A percentile compares a stretch with the other conserved stretches of the same genome.
Evolutionary conservation across 768 basidiomycete species (phyloP).

Genomic region (Lentinula raphanica): DNA sequence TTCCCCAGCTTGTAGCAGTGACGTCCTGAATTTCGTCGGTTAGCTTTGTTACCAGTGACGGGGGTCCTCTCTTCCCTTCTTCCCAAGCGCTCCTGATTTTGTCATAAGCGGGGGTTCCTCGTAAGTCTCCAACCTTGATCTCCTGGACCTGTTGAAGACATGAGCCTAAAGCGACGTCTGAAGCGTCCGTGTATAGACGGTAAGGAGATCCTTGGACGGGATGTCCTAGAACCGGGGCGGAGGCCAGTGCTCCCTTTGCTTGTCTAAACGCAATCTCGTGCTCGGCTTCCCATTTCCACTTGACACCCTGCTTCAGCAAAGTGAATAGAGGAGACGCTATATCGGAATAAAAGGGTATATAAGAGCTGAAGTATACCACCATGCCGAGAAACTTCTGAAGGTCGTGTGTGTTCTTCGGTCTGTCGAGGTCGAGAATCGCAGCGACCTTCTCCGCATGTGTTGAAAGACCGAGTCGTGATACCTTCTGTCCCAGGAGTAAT

Average conservation of each 20-base stretch:
- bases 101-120: slow-evolving; percentile 8
- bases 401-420: slow-evolving; percentile 11
- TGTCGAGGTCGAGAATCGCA: no score
- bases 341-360: slow-evolving; percentile 17
- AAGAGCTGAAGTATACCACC: slow-evolving; percentile 6
- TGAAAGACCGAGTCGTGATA: no score
- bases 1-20: background rate
- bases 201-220: slow-evolving; percentile 14
- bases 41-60: slow-evolving; percentile 10
- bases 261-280: slow-evolving; percentile 15
- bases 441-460: no score
- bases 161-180: slow-evolving; percentile 16
- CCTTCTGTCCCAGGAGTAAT: no score
- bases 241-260: slow-evolving; percentile 7
- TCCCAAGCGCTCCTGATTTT: slow-evolving; percentile 3
- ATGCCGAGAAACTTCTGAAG: slow-evolving; percentile 20
- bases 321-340: no score
- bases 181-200: slow-evolving; percentile 22
- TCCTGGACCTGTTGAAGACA: slow-evolving; percentile 13
- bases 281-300: no score
- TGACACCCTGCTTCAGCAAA: no score
- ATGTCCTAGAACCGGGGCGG: slow-evolving; percentile 19
- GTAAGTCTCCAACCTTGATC: slow-evolving; percentile 6
- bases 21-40: slow-evolving; percentile 1
- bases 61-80: slow-evolving; percentile 8